These are phyloP conservation scores for Cicer judaicum DNA, from an alignment of 306 rosid species.

Conservation along the genomic window DNA sequence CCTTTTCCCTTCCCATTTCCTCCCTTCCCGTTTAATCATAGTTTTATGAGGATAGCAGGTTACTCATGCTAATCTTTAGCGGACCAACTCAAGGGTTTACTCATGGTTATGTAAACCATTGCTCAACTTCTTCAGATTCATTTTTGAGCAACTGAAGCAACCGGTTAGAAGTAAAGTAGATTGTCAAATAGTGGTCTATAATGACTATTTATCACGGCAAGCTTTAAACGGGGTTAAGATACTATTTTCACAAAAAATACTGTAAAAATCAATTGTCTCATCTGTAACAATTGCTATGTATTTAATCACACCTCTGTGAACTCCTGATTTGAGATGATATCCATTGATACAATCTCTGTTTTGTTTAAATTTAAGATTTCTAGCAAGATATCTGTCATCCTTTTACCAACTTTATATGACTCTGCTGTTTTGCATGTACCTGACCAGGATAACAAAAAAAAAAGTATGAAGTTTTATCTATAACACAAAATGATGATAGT, in stretches of 20 bases:
- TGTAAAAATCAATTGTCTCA: too few relatives aligned
- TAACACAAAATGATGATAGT: constrained; percentile 33
- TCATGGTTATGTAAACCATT: constrained; percentile 9
- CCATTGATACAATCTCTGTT: constrained; percentile 88
- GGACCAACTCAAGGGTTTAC: constrained; percentile 5
- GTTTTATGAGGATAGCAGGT: not conserved
- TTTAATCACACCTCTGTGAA: constrained; percentile 92
- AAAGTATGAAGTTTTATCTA: constrained; percentile 27
- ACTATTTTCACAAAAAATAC: too few relatives aligned
- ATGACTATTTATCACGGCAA: constrained; percentile 23
- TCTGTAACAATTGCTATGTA: not conserved
- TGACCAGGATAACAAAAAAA: constrained; percentile 50
- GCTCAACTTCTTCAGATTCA: constrained; percentile 27
- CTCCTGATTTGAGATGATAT: constrained; percentile 98
- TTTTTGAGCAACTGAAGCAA: constrained; percentile 12
- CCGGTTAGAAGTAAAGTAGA: constrained; percentile 10
- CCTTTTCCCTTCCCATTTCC: too few relatives aligned
- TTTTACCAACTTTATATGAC: constrained; percentile 98
- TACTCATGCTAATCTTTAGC: not conserved
- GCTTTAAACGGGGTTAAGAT: constrained; percentile 22
- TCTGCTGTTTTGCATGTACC: constrained; percentile 96
- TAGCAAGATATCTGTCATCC: constrained; percentile 72
- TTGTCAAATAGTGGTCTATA: constrained; percentile 3
- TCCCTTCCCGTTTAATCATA: not conserved
- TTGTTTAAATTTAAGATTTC: constrained; percentile 97